These are phyloP conservation scores for Solanum megistacrolobum DNA, from an alignment of 257 asterid genomes.

Conservation along the genomic window DNA sequence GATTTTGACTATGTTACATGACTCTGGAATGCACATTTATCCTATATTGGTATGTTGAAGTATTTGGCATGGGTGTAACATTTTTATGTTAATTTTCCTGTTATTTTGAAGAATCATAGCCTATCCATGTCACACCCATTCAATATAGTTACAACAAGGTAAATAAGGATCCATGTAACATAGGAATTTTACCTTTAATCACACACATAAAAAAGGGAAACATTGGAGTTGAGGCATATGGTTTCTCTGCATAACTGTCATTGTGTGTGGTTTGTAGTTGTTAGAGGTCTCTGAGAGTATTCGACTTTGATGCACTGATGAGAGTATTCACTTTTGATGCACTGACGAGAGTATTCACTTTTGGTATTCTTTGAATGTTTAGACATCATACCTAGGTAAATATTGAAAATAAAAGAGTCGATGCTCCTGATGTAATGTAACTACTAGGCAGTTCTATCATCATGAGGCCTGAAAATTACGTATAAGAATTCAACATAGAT, in stretches of 20 bases:
- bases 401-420: neutral
- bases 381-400: neutral
- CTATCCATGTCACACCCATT: neutral
- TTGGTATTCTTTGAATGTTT: neutral
- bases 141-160: neutral
- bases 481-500: neutral
- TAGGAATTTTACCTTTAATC: neutral
- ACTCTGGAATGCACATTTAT: neutral
- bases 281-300: neutral
- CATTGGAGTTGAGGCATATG: neutral
- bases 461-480: neutral
- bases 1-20: neutral
- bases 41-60: neutral
- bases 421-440: neutral
- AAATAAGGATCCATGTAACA: neutral
- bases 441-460: neutral
- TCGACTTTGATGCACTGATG: neutral
- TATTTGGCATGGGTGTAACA: neutral
- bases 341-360: neutral
- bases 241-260: neutral
- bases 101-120: neutral
- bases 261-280: neutral
- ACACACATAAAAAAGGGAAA: neutral
- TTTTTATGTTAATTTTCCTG: neutral
- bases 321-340: neutral